Conservation (phyloP, 805 yeast species). For the Wickerhamomyces alni region DNA sequence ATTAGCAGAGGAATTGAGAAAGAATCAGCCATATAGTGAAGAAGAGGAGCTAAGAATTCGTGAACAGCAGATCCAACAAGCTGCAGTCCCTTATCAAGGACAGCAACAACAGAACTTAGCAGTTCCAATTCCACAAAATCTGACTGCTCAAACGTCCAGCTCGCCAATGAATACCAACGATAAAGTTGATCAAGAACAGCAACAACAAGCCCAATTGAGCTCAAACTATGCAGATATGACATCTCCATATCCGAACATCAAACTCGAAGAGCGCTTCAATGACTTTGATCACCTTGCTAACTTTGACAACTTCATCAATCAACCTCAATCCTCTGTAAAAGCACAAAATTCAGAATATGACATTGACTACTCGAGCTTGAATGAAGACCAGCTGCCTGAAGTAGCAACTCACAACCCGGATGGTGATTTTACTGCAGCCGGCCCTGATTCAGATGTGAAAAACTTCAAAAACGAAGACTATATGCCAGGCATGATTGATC, state of each 20-base stretch:
- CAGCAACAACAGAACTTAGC: slow-evolving; percentile 4
- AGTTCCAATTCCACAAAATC: slow-evolving; percentile 23
- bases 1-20: slow-evolving; percentile 7
- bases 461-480: slow-evolving; percentile 28
- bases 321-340: slow-evolving; percentile 6
- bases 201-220: not conserved
- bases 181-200: no score
- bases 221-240: slow-evolving; percentile 5
- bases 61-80: slow-evolving; percentile 3
- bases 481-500: slow-evolving; percentile 80
- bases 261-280: slow-evolving; percentile 16
- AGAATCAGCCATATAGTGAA: slow-evolving; percentile 8
- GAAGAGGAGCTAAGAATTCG: slow-evolving; percentile 1
- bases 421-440: no score
- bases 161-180: not conserved
- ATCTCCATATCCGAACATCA: slow-evolving; percentile 11
- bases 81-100: slow-evolving; percentile 5
- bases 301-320: slow-evolving; percentile 24
- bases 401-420: no score
- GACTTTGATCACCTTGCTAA: slow-evolving; percentile 24
- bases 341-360: not conserved
- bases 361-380: not conserved
- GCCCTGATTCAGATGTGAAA: no score
- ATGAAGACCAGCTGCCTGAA: no score
- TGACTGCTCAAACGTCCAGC: slow-evolving; percentile 10